These are phyloP conservation scores for Diaporthe sp. DNA, from an alignment of 2,329 filamentous ascomycete species.

Conservation along the genomic window DNA sequence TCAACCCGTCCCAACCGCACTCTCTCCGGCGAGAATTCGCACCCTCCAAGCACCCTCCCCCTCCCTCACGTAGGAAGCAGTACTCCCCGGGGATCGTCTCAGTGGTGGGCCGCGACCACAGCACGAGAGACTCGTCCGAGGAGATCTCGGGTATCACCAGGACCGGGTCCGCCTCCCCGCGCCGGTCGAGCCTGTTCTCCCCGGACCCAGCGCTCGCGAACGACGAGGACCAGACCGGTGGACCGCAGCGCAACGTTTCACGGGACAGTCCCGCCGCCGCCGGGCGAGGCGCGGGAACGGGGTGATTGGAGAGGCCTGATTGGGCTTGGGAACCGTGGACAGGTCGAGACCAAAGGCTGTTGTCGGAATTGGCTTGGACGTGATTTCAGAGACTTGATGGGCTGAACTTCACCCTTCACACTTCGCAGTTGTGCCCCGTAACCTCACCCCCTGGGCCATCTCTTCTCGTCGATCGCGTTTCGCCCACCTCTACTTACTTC, in stretches of 20 bases:
- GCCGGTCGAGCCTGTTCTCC: slow-evolving; percentile 7
- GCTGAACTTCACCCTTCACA: neutral
- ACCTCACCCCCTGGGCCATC: neutral
- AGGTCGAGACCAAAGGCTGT: neutral
- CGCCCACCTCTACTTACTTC: too few relatives aligned
- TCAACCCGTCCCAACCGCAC: neutral
- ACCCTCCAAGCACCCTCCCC: neutral
- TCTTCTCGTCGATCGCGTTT: neutral
- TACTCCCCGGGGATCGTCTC: neutral
- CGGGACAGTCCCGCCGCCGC: neutral
- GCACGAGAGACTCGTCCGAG: neutral
- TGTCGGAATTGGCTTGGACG: neutral
- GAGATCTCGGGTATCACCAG: neutral
- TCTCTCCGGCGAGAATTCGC: neutral
- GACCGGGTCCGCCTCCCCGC: neutral
- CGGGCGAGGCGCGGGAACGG: too few relatives aligned
- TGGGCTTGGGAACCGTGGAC: neutral
- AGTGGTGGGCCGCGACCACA: neutral
- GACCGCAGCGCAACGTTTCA: neutral
- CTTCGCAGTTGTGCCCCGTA: neutral
- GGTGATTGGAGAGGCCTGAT: neutral
- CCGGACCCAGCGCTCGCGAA: neutral
- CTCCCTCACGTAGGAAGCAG: neutral
- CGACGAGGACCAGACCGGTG: neutral
- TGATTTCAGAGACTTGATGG: neutral